Evolutionary conservation across 2,329 filamentous ascomycete species (phyloP).

Genomic region (Tetracladium maxilliforme): DNA sequence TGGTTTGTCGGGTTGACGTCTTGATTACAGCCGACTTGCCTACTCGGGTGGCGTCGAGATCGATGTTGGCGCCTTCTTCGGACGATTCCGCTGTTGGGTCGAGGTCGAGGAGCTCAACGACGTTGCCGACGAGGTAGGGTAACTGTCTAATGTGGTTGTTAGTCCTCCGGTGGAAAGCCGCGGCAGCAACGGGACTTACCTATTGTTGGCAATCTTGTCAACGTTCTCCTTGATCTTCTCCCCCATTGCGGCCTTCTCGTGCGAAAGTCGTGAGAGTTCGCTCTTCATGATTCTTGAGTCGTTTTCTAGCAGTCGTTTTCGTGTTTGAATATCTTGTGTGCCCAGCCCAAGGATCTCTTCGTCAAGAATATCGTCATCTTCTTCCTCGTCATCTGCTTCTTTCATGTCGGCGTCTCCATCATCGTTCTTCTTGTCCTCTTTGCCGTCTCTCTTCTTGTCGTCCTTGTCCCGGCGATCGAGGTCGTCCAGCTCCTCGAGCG

Average conservation of each 20-base stretch:
- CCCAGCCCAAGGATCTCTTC: slow-evolving; percentile 85
- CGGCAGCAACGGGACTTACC: slow-evolving; percentile 38
- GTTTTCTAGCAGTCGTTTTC: slow-evolving; percentile 87
- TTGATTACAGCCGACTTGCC: slow-evolving; percentile 99
- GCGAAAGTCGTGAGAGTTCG: slow-evolving; percentile 83
- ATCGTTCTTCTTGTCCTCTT: slow-evolving; percentile 38
- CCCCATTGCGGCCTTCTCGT: slow-evolving; percentile 90
- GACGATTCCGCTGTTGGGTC: slow-evolving; percentile 92
- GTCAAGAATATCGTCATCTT: slow-evolving; percentile 73
- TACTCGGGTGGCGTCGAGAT: slow-evolving; percentile 88
- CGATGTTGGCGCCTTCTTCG: slow-evolving; percentile 97
- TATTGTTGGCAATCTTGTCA: slow-evolving; percentile 98
- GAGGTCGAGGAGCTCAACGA: slow-evolving; percentile 90
- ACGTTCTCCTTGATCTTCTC: slow-evolving; percentile 99
- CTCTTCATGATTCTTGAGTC: slow-evolving; percentile 98
- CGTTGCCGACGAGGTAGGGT: slow-evolving; percentile 95
- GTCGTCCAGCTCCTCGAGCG: slow-evolving; percentile 64
- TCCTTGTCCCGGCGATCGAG: slow-evolving; percentile 57
- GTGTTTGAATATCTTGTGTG: slow-evolving; percentile 87
- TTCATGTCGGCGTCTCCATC: slow-evolving; percentile 79
- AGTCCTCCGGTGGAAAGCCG: neutral
- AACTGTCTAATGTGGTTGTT: slow-evolving; percentile 53
- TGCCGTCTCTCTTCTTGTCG: slow-evolving; percentile 41
- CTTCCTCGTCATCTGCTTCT: slow-evolving; percentile 63
- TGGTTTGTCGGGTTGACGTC: slow-evolving; percentile 94